Evolutionary conservation across 2,329 filamentous ascomycete species (phyloP), one percentile per base, ranked within the genome.

Genomic region (Fusarium nurragi): DNA sequence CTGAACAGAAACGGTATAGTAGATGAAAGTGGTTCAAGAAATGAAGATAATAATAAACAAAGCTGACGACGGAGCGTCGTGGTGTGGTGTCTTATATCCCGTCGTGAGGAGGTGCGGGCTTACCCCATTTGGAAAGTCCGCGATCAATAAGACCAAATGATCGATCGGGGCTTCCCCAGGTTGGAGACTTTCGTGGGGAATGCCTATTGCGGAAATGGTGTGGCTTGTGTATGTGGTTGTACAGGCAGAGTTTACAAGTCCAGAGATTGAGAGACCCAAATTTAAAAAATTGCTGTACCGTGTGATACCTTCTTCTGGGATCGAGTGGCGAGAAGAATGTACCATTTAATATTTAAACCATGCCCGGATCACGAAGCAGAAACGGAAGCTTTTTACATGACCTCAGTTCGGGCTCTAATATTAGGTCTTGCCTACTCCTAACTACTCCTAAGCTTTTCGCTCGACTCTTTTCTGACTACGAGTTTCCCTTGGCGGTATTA

Each of bases 101-200:
- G 19, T 58, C 21, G 54, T 46, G 40, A 44, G 60, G 62, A 51
- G 34, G 53, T 45, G 69, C 74, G 74, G 74, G 40, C 45, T 28
- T 76, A 54, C 74, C 68, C 12, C 25, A 66, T 74, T 65, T 11
- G 74, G 74, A 38, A 71, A 74, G 60, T 74, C 74, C 74, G 74
- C 66, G 22, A 12, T 16, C 11, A 18, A 28, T 6, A 30, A 21
- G 21, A 30, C 37, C 32, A 41, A 57, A 38, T 25, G 18, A 44
- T 56, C 21, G 28, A 47, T 34, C 34, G 40, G 25, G 12, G 25
- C 25, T 26, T 26, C 25, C n/a, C n/a, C n/a, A n/a, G n/a, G 13
- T 12, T 13, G 26, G 32, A 34, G 16, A 18, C n/a, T n/a, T 34
- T n/a, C 16, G 16, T 34, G 32, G 16, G 16, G 16, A 9, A 34